These are phyloP conservation scores for Wallacemonas sp. DNA, from an alignment of 208 protist genomes.

Conservation along the genomic window DNA sequence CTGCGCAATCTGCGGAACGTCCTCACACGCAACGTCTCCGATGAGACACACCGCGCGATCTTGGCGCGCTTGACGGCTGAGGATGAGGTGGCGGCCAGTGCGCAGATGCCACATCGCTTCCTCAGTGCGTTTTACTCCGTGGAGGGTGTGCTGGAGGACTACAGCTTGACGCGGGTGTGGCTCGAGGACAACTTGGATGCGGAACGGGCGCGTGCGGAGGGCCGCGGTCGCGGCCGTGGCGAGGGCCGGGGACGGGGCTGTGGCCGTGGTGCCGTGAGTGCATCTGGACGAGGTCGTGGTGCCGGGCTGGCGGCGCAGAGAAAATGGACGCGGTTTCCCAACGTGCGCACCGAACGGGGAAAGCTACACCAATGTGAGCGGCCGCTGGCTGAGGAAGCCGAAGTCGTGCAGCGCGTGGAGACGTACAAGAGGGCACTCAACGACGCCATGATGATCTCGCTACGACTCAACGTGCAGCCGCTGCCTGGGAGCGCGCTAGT, in stretches of 20 bases:
- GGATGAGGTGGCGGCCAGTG: conserved; percentile 69
- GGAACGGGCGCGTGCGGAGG: too few species aligned
- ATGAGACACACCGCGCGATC: conserved; percentile 58
- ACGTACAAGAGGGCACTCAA: conserved; percentile 76
- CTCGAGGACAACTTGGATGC: too few species aligned
- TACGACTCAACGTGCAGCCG: conserved; percentile 87
- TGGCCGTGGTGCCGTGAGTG: not conserved
- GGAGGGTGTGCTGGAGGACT: conserved; percentile 22
- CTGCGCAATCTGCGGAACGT: conserved; percentile 96
- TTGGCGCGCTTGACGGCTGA: conserved; percentile 43
- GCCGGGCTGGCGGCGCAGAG: too few species aligned
- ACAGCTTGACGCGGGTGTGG: not conserved
- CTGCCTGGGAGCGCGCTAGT: conserved; percentile 88
- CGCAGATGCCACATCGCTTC: conserved; percentile 94
- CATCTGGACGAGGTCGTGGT: too few species aligned
- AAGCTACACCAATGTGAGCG: not conserved
- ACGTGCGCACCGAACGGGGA: not conserved
- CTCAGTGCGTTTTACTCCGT: conserved; percentile 92
- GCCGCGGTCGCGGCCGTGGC: conserved; percentile 8
- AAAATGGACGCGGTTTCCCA: conserved; percentile 2
- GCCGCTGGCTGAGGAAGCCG: not conserved
- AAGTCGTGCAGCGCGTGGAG: conserved; percentile 25
- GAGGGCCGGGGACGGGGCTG: not conserved
- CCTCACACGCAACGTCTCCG: conserved; percentile 63
- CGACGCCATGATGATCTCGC: conserved; percentile 70